Evolutionary conservation across 495 filamentous ascomycete genomes (phyloP).

Genomic region (Aspergillus coremiiformis): DNA sequence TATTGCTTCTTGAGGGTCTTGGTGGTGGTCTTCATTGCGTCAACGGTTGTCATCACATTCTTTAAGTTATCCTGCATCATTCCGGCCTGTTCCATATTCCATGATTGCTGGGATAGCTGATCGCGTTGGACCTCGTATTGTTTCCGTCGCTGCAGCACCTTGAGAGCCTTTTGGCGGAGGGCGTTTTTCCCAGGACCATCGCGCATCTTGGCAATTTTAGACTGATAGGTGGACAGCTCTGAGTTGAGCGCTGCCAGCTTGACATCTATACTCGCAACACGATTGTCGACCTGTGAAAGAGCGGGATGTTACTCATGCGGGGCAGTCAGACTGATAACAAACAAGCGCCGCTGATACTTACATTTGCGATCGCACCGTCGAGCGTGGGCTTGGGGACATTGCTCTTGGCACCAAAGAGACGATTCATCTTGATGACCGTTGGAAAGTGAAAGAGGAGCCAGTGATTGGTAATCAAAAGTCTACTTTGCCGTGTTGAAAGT

Average conservation of each 20-base stretch:
- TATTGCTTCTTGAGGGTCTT: constrained; percentile 93
- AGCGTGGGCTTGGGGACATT: constrained; percentile 89
- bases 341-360: constrained; percentile 32
- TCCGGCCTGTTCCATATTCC: constrained; percentile 99
- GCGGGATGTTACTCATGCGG: constrained; percentile 4
- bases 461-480: too few relatives aligned
- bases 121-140: constrained; percentile 93
- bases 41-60: constrained; percentile 97
- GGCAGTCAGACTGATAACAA: constrained; percentile 4
- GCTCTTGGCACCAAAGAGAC: constrained; percentile 85
- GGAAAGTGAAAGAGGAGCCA: not conserved
- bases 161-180: constrained; percentile 89
- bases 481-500: too few relatives aligned
- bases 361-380: constrained; percentile 74
- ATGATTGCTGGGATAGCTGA: constrained; percentile 87
- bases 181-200: constrained; percentile 93
- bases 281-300: constrained; percentile 59
- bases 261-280: constrained; percentile 85
- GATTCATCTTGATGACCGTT: constrained; percentile 64
- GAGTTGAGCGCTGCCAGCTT: constrained; percentile 88
- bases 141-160: constrained; percentile 91
- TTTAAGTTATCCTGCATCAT: constrained; percentile 99
- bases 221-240: constrained; percentile 83
- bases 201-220: constrained; percentile 85
- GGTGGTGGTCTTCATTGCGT: constrained; percentile 93